Conservation (phyloP, 2,329 filamentous ascomycete genomes). For the Talaromyces islandicus region DNA sequence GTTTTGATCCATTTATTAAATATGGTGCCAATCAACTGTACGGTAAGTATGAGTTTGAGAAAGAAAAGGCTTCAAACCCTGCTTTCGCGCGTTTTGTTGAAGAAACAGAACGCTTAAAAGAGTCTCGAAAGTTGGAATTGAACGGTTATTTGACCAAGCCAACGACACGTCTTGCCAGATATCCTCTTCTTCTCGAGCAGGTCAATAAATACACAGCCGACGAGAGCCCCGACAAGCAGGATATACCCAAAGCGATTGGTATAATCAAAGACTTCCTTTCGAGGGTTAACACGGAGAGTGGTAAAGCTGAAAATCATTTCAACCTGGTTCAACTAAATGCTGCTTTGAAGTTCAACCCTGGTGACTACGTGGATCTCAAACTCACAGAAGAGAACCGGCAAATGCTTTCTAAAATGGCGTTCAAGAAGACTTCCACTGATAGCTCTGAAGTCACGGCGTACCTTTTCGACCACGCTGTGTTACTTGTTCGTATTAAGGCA, state of each 20-base stretch:
- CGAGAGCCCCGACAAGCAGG: constrained; percentile 80
- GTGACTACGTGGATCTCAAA: constrained; percentile 88
- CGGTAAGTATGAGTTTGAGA: constrained; percentile 96
- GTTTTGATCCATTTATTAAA: constrained; percentile 91
- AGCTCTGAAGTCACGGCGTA: constrained; percentile 87
- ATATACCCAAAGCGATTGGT: constrained; percentile 82
- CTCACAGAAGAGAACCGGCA: constrained; percentile 90
- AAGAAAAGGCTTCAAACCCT: constrained; percentile 80
- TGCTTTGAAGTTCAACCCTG: constrained; percentile 82
- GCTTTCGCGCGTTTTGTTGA: constrained; percentile 89
- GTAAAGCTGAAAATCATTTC: constrained; percentile 96
- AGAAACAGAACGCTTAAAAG: constrained; percentile 90
- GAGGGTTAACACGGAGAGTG: constrained; percentile 88
- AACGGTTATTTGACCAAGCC: constrained; percentile 98
- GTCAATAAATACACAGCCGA: constrained; percentile 88
- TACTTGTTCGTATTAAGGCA: constrained; percentile 85
- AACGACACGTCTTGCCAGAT: constrained; percentile 88
- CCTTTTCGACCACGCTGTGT: constrained; percentile 90
- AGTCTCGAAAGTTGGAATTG: constrained; percentile 91
- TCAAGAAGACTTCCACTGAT: constrained; percentile 90
- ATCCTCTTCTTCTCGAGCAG: constrained; percentile 85
- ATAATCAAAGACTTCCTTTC: constrained; percentile 82
- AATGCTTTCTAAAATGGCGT: constrained; percentile 84
- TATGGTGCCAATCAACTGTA: constrained; percentile 95
- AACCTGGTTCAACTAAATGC: constrained; percentile 89